Conservation (phyloP, 1,139 yeast species). For the Lizanozyma gosingica region DNA sequence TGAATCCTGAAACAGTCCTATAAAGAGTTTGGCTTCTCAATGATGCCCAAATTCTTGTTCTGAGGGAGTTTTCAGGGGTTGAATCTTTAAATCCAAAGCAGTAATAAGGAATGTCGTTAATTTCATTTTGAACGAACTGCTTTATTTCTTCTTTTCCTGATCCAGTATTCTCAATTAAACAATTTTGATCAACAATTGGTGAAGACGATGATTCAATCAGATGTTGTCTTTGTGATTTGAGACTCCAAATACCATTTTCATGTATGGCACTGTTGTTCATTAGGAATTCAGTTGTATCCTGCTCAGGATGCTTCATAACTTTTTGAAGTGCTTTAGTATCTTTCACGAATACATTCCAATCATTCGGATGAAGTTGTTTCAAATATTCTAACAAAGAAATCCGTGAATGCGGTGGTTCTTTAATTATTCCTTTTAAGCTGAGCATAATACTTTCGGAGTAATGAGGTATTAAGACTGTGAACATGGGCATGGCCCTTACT, state of each 20-base stretch:
- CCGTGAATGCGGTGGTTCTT: constrained; percentile 39
- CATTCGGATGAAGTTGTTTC: constrained; percentile 41
- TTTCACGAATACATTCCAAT: constrained; percentile 43
- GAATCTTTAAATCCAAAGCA: constrained; percentile 11
- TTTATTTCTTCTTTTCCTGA: constrained; percentile 10
- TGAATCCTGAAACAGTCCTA: constrained; percentile 12
- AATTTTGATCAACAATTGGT: too few relatives aligned
- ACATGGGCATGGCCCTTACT: constrained; percentile 37
- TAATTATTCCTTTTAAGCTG: constrained; percentile 38
- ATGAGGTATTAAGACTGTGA: constrained; percentile 45
- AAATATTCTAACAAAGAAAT: constrained; percentile 44
- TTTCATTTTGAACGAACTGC: constrained; percentile 2
- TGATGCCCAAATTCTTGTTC: constrained; percentile 12
- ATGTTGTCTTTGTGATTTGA: constrained; percentile 28
- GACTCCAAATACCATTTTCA: not conserved
- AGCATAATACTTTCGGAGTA: constrained; percentile 41
- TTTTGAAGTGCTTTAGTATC: constrained; percentile 33
- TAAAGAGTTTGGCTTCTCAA: constrained; percentile 11
- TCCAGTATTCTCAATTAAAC: too few relatives aligned
- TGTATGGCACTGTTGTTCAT: too few relatives aligned
- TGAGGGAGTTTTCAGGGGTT: constrained; percentile 7
- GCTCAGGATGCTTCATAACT: not conserved
- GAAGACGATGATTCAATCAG: constrained; percentile 24
- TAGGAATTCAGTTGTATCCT: not conserved
- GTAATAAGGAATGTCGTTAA: constrained; percentile 11